phyloP scores from a whole-genome alignment of 2,329 filamentous ascomycete genomes.

The Alternaria postmessia region DNA sequence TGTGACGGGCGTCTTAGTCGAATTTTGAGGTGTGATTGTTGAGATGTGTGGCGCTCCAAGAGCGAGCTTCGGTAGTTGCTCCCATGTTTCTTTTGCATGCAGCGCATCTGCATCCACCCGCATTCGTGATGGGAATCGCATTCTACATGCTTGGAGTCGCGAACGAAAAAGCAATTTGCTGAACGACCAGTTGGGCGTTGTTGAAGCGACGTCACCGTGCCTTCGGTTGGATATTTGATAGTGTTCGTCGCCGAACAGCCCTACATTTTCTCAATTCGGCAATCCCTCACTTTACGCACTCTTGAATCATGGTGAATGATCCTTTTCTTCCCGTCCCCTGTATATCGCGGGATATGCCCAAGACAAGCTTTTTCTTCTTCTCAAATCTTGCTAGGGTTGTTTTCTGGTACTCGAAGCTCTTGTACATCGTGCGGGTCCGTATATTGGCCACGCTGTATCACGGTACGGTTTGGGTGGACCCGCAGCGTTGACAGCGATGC shows the following conservation, averaged over 20 bases:
- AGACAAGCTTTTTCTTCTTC: background rate
- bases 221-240: background rate
- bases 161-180: constrained; percentile 1
- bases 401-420: background rate
- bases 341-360: background rate
- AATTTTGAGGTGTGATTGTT: constrained; percentile 27
- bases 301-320: background rate
- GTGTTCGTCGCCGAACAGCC: background rate
- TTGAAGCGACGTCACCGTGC: background rate
- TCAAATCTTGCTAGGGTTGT: background rate
- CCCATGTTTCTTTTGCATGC: constrained; percentile 4
- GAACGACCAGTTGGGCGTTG: constrained; percentile 1
- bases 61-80: constrained; percentile 14
- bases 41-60: constrained; percentile 30
- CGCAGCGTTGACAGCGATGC: background rate
- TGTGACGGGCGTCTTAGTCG: constrained; percentile 24
- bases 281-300: background rate
- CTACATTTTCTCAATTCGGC: background rate
- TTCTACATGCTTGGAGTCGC: background rate
- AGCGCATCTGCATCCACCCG: background rate
- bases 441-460: background rate
- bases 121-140: background rate
- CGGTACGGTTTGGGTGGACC: background rate
- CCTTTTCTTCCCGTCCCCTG: background rate
- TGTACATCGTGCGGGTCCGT: background rate